These are phyloP conservation scores for Colletotrichum sansevieriae DNA, from an alignment of 2,329 filamentous ascomycete genomes.

Conservation along the genomic window DNA sequence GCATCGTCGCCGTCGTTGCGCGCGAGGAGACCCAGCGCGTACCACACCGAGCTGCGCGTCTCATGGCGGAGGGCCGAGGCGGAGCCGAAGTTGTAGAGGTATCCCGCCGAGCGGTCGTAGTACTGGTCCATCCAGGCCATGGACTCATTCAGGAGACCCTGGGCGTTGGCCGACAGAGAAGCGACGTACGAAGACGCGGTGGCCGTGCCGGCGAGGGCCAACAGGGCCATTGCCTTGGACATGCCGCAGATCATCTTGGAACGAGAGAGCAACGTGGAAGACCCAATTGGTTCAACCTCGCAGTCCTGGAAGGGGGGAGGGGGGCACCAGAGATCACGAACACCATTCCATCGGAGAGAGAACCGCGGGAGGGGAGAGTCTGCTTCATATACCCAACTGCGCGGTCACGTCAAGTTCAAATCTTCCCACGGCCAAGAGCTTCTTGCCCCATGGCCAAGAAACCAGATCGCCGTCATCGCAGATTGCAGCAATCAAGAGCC, in stretches of 20 bases:
- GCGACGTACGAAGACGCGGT: conserved; percentile 40
- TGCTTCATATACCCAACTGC: conserved; percentile 24
- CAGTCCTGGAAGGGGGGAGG: not conserved
- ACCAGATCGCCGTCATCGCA: conserved; percentile 28
- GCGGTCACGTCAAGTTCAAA: not conserved
- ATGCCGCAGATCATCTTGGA: conserved; percentile 29
- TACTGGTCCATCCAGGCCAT: conserved; percentile 68
- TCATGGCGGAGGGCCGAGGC: conserved; percentile 64
- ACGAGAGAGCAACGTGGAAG: not conserved
- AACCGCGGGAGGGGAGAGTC: not conserved
- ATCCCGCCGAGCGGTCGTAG: conserved; percentile 65
- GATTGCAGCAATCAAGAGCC: conserved; percentile 1
- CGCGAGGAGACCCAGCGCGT: conserved; percentile 69
- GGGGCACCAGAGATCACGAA: conserved; percentile 1
- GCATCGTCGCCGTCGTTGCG: conserved; percentile 65
- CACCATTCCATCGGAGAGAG: not conserved
- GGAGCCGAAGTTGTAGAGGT: conserved; percentile 64
- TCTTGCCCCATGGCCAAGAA: conserved; percentile 22
- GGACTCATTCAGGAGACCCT: conserved; percentile 60
- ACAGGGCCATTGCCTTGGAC: conserved; percentile 26
- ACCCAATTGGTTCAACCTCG: conserved; percentile 1
- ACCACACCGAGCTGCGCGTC: conserved; percentile 70
- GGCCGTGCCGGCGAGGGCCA: conserved; percentile 28
- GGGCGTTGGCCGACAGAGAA: conserved; percentile 47
- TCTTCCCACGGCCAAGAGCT: conserved; percentile 16